Evolutionary conservation across 495 filamentous ascomycete genomes (phyloP).

Genomic region (Penicillium canescens): DNA sequence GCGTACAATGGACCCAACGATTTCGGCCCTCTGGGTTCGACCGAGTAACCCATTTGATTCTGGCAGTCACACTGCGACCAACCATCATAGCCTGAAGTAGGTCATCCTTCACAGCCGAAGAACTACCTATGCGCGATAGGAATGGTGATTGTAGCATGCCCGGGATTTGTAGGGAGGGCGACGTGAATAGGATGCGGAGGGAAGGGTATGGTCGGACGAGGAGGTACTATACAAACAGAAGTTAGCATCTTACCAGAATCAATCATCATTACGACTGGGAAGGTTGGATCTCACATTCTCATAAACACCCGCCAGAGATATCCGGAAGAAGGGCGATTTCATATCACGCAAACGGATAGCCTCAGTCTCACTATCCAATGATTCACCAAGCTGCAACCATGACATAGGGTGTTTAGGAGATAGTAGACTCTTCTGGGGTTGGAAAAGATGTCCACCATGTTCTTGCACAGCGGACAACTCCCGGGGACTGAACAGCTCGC

Average conservation of each 20-base stretch:
- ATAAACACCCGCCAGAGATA: conserved; percentile 44
- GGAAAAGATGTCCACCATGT: conserved; percentile 34
- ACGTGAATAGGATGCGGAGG: conserved; percentile 63
- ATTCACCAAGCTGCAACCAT: conserved; percentile 16
- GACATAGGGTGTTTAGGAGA: conserved; percentile 1
- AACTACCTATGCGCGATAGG: conserved; percentile 55
- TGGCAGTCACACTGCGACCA: conserved; percentile 63
- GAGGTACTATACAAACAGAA: conserved; percentile 47
- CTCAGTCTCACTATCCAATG: conserved; percentile 21
- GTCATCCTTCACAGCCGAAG: conserved; percentile 52
- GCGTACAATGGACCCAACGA: conserved; percentile 63
- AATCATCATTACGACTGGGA: not conserved
- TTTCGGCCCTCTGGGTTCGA: conserved; percentile 44
- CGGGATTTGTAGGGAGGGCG: conserved; percentile 59
- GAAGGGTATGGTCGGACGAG: conserved; percentile 63
- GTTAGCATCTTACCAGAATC: not conserved
- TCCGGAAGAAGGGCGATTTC: conserved; percentile 22
- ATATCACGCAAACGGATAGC: conserved; percentile 25
- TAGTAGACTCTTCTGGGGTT: conserved; percentile 13
- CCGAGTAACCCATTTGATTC: conserved; percentile 57
- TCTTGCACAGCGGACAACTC: conserved; percentile 53
- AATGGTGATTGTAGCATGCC: conserved; percentile 63
- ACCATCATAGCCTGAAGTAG: conserved; percentile 56
- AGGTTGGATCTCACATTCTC: conserved; percentile 36
- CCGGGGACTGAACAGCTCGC: conserved; percentile 55